Conservation (phyloP, 192 early-diverging fungal species). For the Gamsiella multidivaricata region DNA sequence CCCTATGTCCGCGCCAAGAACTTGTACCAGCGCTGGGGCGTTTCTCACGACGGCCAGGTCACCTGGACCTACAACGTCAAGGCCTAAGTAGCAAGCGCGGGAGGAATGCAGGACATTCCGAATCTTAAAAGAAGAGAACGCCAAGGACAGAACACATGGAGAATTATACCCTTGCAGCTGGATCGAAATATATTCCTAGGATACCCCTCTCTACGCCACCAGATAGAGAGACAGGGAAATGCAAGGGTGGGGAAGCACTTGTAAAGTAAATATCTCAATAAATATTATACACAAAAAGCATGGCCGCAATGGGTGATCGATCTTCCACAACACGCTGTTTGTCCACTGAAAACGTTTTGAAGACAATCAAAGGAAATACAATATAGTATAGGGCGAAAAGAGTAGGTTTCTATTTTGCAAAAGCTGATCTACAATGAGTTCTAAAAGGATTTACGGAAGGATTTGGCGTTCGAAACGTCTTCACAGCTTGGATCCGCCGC, state of each 20-base stretch:
- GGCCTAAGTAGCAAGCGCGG: neutral
- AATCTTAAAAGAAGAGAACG: slow-evolving; percentile 6
- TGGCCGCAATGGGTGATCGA: too few relatives aligned
- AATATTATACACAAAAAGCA: neutral
- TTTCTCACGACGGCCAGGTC: slow-evolving; percentile 46
- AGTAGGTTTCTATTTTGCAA: too few relatives aligned
- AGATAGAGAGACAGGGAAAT: neutral
- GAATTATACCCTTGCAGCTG: slow-evolving; percentile 15
- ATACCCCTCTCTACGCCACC: too few relatives aligned
- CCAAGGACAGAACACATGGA: neutral
- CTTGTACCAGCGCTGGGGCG: slow-evolving; percentile 57
- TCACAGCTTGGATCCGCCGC: slow-evolving; percentile 37
- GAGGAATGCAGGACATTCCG: slow-evolving; percentile 30
- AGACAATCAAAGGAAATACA: too few relatives aligned
- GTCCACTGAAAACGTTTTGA: too few relatives aligned
- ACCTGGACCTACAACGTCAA: slow-evolving; percentile 55
- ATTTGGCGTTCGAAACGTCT: neutral
- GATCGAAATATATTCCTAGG: slow-evolving; percentile 10
- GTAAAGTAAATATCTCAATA: slow-evolving; percentile 10
- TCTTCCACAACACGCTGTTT: too few relatives aligned
- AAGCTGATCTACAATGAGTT: too few relatives aligned
- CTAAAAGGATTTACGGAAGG: neutral
- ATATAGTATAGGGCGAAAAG: too few relatives aligned
- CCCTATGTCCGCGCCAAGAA: slow-evolving; percentile 60
- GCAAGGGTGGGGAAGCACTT: slow-evolving; percentile 2